phyloP scores from a whole-genome alignment of 1,284 basidiomycete genomes.

The Moesziomyces parantarcticus region DNA sequence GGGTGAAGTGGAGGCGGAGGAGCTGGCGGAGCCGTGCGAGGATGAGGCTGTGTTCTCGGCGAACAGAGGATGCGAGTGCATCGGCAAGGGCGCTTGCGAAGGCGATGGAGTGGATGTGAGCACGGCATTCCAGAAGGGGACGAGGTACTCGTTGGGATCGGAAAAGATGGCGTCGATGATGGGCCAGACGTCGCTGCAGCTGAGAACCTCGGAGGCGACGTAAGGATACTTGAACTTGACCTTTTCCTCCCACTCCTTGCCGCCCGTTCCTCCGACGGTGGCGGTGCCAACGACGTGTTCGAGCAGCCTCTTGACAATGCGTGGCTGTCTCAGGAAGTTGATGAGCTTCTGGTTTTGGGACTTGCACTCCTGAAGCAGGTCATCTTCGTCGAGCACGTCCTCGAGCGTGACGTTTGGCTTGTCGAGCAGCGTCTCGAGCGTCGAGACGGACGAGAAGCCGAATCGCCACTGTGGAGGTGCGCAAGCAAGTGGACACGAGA shows the following conservation, averaged over 20 bases:
- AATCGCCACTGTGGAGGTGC: slow-evolving; percentile 60
- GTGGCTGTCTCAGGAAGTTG: slow-evolving; percentile 82
- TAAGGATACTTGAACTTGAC: slow-evolving; percentile 78
- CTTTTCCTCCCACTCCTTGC: slow-evolving; percentile 64
- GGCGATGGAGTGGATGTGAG: slow-evolving; percentile 76
- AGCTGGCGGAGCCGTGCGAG: slow-evolving; percentile 12
- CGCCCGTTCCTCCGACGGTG: slow-evolving; percentile 76
- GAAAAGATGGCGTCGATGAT: slow-evolving; percentile 89
- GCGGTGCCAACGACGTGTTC: slow-evolving; percentile 87
- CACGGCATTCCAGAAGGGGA: slow-evolving; percentile 88
- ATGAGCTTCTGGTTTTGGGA: slow-evolving; percentile 88
- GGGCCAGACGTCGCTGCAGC: slow-evolving; percentile 88
- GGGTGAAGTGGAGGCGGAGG: slow-evolving; percentile 37
- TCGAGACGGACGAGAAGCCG: slow-evolving; percentile 63
- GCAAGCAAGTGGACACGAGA: not conserved
- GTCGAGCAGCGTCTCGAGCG: slow-evolving; percentile 63
- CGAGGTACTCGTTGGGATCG: slow-evolving; percentile 73
- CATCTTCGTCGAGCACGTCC: slow-evolving; percentile 91
- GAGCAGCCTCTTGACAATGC: slow-evolving; percentile 81
- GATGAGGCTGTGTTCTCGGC: slow-evolving; percentile 35
- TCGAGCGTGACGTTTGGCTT: slow-evolving; percentile 74
- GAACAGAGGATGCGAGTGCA: slow-evolving; percentile 64
- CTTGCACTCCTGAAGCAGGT: slow-evolving; percentile 94
- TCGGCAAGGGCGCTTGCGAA: slow-evolving; percentile 57
- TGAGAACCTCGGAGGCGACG: slow-evolving; percentile 93